Evolutionary conservation across 495 filamentous ascomycete species (phyloP), one percentile per base, ranked within the genome.

Genomic region (Aspergillus ellipticus): DNA sequence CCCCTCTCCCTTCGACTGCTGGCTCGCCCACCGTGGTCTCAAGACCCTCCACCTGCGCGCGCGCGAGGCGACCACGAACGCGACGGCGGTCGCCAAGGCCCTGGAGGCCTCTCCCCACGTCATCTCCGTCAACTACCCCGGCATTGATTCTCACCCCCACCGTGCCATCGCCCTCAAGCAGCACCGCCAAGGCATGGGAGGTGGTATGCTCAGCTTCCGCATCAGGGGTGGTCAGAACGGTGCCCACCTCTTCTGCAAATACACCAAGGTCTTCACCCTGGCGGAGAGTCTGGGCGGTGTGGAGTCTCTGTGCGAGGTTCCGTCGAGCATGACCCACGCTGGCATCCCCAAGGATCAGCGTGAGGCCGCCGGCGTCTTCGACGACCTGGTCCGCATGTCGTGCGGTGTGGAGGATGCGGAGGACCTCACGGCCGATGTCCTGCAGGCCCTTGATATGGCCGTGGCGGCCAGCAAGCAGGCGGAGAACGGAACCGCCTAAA

Each of bases 21-120:
- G 93, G 93, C 89, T 99, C 54, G 95, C 94, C n/a, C 95, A 99
- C 75, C 86, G 94, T 60, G 94, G 94, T 57, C 81, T 96, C 53
- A 99, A 99, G 79, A 99, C 94, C 6, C 83, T 99, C 28, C 94
- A 99, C 74, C 79, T 99, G 29, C 89, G 94, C 51, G 94, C 89
- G 4, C 82, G 86, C 45, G 89, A 95, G 68, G 89, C 95, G 4
- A 86, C 82, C 53, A 78, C 75, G 55, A 97, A 97, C 72, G 94
- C 92, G 20, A 85, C 82, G 3, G 78, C 83, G 24, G 82, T 99
- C 42, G 92, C 95, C 8, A 60, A 76, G 21, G 84, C 88, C 13
- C 85, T 99, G 16, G 86, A 91, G 62, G 72, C 81, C 13, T 94
- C 89, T n/a, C 85, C 87, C 6, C 79, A 93, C 66, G 90, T 96